A percentile compares a stretch with the other conserved stretches of the same genome.
Evolutionary conservation across 164 flowering plant genomes (phyloP).

Genomic region (Liriodendron chinense): DNA sequence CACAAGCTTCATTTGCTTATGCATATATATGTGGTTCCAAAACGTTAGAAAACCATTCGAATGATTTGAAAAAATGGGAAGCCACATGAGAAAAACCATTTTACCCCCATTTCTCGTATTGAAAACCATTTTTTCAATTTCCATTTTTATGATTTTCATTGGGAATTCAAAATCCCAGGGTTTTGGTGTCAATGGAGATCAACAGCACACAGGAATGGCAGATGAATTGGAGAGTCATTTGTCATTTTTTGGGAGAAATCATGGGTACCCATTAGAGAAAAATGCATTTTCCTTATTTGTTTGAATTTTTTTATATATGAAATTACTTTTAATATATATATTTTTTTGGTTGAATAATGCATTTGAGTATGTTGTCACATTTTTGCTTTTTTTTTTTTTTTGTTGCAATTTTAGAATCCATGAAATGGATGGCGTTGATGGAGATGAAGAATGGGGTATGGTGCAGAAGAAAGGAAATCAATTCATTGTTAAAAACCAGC

Average conservation of each 20-base stretch:
- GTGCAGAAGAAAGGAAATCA: conserved; percentile 78
- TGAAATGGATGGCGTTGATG: conserved; percentile 15
- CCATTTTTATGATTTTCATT: conserved; percentile 1
- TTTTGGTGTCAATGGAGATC: neutral
- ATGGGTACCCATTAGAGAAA: conserved; percentile 7
- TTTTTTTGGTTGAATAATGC: neutral
- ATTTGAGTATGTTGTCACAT: neutral
- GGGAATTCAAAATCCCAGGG: conserved; percentile 2
- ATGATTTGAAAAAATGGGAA: conserved; percentile 3
- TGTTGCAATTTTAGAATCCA: conserved; percentile 5
- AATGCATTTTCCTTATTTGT: neutral
- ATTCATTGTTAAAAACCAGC: conserved; percentile 52
- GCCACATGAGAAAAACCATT: neutral
- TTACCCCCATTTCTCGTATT: neutral
- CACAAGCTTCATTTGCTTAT: neutral
- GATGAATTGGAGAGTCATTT: neutral
- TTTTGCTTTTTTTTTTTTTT: neutral
- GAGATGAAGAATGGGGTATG: conserved; percentile 68
- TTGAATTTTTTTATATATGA: too few relatives aligned
- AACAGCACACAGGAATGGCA: neutral
- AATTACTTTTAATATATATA: neutral
- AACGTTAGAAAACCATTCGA: neutral
- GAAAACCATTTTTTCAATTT: neutral
- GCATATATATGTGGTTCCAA: neutral
- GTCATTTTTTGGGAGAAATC: neutral